Evolutionary conservation across 495 filamentous ascomycete genomes (phyloP).

Genomic region (Penicillium coffeae): DNA sequence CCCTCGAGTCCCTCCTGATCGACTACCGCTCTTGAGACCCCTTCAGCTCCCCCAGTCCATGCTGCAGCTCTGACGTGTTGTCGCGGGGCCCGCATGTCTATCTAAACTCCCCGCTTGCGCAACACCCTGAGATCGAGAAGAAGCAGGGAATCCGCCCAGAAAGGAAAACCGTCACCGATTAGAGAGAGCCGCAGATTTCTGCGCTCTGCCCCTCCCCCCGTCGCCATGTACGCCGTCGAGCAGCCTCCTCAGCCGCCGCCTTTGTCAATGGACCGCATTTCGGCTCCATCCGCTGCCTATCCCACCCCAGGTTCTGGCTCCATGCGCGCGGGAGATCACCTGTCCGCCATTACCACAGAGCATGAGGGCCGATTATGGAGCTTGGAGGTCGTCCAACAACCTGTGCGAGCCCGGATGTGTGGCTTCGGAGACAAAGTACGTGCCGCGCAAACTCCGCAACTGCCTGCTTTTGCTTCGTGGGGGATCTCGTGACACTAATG

Average conservation of each 20-base stretch:
- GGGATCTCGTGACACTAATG: slow-evolving; percentile 6
- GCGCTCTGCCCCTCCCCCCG: slow-evolving; percentile 25
- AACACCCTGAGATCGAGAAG: not conserved
- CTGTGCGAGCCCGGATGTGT: slow-evolving; percentile 93
- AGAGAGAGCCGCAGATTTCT: no score
- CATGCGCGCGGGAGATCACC: slow-evolving; percentile 33
- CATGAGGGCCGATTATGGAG: slow-evolving; percentile 55
- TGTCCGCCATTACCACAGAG: slow-evolving; percentile 35
- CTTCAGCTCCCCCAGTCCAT: slow-evolving; percentile 24
- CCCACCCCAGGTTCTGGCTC: slow-evolving; percentile 33
- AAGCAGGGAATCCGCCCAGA: not conserved
- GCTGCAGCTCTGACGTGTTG: slow-evolving; percentile 32
- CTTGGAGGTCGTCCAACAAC: slow-evolving; percentile 86
- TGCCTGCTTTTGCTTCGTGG: no score
- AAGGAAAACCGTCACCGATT: not conserved
- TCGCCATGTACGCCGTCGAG: slow-evolving; percentile 43
- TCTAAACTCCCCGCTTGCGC: slow-evolving; percentile 6
- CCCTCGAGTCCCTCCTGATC: slow-evolving; percentile 1
- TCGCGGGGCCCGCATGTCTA: slow-evolving; percentile 26
- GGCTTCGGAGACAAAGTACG: slow-evolving; percentile 96
- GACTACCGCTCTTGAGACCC: slow-evolving; percentile 4
- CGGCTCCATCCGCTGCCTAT: slow-evolving; percentile 39
- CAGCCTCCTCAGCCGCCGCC: slow-evolving; percentile 38
- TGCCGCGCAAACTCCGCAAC: not conserved
- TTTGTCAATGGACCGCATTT: slow-evolving; percentile 48